Evolutionary conservation across 768 basidiomycete genomes (phyloP).

Genomic region (Pleurotus tuoliensis): DNA sequence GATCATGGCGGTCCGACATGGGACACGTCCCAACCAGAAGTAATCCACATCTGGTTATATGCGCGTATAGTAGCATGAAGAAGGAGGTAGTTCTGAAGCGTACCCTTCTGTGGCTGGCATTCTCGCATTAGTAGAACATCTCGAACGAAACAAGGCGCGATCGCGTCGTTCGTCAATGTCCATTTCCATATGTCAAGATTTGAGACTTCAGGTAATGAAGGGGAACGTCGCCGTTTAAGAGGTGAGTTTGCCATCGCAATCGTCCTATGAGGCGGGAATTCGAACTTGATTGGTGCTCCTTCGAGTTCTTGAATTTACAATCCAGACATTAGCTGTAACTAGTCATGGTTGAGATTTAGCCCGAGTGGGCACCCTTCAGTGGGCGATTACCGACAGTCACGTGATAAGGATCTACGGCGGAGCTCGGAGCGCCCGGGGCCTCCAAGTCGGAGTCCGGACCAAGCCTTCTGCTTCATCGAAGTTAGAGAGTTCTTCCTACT

Average conservation of each 20-base stretch:
- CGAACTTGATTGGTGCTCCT: too few relatives aligned
- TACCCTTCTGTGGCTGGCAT: constrained; percentile 26
- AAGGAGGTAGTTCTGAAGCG: background rate
- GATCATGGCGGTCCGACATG: constrained; percentile 60
- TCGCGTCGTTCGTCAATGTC: constrained; percentile 53
- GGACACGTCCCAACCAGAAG: constrained; percentile 69
- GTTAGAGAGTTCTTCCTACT: too few relatives aligned
- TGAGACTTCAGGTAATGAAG: background rate
- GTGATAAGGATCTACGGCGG: too few relatives aligned
- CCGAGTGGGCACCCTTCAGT: too few relatives aligned
- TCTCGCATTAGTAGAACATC: constrained; percentile 49
- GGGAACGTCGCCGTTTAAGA: background rate
- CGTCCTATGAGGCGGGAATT: too few relatives aligned
- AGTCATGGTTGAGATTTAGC: too few relatives aligned
- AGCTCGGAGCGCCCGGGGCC: too few relatives aligned
- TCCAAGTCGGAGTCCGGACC: too few relatives aligned
- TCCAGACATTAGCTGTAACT: too few relatives aligned
- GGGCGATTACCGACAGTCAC: too few relatives aligned
- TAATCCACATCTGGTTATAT: constrained; percentile 46
- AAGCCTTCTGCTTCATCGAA: too few relatives aligned
- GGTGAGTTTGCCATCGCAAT: background rate
- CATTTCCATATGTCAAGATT: constrained; percentile 43
- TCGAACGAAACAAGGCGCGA: constrained; percentile 50
- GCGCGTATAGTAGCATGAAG: constrained; percentile 4
- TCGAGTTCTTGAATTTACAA: too few relatives aligned